A percentile compares a stretch with the other conserved stretches of the same genome.
These are phyloP conservation scores for Daedalea quercina DNA, from an alignment of 768 basidiomycete species.

Conservation along the genomic window DNA sequence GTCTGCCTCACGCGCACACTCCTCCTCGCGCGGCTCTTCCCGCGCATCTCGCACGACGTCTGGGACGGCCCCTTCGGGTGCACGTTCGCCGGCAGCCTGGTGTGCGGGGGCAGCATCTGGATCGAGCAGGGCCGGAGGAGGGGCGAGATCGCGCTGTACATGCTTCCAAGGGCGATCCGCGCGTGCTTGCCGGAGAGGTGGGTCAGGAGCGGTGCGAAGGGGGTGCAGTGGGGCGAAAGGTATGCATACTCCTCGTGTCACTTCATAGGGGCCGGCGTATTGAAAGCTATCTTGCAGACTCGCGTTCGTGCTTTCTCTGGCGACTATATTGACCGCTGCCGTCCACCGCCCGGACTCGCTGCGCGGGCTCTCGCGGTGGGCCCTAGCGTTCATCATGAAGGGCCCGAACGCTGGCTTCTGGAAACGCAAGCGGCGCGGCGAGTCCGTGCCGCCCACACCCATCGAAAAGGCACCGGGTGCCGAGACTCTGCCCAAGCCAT, in stretches of 20 bases:
- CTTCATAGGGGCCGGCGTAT: not conserved
- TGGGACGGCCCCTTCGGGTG: constrained; percentile 77
- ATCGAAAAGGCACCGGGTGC: constrained; percentile 1
- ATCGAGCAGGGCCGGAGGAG: constrained; percentile 65
- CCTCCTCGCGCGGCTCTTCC: constrained; percentile 55
- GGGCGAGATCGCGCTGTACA: constrained; percentile 78
- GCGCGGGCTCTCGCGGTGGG: constrained; percentile 72
- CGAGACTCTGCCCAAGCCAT: not conserved
- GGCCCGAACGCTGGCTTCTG: constrained; percentile 51
- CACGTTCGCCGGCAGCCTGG: constrained; percentile 56
- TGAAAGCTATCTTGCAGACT: constrained; percentile 30
- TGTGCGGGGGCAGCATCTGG: constrained; percentile 74
- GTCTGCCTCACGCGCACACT: constrained; percentile 68
- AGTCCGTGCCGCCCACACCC: constrained; percentile 8
- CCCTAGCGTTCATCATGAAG: constrained; percentile 56
- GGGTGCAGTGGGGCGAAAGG: constrained; percentile 47
- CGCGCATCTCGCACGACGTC: constrained; percentile 64
- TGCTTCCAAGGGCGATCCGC: constrained; percentile 63
- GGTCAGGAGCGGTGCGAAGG: constrained; percentile 36
- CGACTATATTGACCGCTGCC: constrained; percentile 58
- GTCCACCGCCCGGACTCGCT: constrained; percentile 56
- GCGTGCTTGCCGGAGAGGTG: constrained; percentile 53
- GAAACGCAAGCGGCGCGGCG: constrained; percentile 27
- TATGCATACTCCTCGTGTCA: constrained; percentile 26
- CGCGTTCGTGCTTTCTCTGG: constrained; percentile 55